Evolutionary conservation across 2,329 filamentous ascomycete species (phyloP).

Genomic region (Diaporthe sp.): DNA sequence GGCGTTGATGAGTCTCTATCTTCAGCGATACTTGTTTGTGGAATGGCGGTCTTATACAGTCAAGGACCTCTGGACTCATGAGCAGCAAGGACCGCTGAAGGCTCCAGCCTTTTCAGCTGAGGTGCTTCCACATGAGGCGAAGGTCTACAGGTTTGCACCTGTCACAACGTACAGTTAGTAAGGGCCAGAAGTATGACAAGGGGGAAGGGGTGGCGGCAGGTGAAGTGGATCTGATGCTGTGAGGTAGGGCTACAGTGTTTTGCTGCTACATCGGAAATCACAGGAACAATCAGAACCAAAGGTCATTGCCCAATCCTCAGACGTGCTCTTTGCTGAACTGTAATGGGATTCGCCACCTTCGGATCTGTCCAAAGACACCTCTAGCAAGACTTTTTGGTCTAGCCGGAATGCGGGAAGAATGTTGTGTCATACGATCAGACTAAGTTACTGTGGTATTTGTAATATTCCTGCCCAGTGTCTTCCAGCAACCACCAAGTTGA

Average conservation of each 20-base stretch:
- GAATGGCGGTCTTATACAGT: slow-evolving; percentile 37
- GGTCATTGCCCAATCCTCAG: background rate
- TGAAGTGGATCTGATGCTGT: background rate
- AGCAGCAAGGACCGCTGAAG: slow-evolving; percentile 25
- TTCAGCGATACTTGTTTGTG: slow-evolving; percentile 32
- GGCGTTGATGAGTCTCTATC: slow-evolving; percentile 23
- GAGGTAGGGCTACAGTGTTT: background rate
- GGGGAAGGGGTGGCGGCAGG: background rate
- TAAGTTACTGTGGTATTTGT: background rate
- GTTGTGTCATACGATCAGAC: too few relatives aligned
- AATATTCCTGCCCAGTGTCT: too few relatives aligned
- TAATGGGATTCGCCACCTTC: too few relatives aligned
- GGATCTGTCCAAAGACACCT: too few relatives aligned
- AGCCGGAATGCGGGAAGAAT: background rate
- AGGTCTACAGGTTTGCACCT: slow-evolving; percentile 30
- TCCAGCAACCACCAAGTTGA: too few relatives aligned
- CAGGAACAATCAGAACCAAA: accelerated
- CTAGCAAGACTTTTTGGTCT: background rate
- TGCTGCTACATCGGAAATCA: background rate
- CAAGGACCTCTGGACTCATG: slow-evolving; percentile 36
- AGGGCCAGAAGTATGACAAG: background rate
- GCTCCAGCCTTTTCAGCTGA: slow-evolving; percentile 35
- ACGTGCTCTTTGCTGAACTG: too few relatives aligned
- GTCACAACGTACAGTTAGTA: slow-evolving; percentile 7
- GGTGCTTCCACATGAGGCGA: slow-evolving; percentile 38